Conservation (phyloP, 768 basidiomycete genomes). For the Calocybe cyanea region DNA sequence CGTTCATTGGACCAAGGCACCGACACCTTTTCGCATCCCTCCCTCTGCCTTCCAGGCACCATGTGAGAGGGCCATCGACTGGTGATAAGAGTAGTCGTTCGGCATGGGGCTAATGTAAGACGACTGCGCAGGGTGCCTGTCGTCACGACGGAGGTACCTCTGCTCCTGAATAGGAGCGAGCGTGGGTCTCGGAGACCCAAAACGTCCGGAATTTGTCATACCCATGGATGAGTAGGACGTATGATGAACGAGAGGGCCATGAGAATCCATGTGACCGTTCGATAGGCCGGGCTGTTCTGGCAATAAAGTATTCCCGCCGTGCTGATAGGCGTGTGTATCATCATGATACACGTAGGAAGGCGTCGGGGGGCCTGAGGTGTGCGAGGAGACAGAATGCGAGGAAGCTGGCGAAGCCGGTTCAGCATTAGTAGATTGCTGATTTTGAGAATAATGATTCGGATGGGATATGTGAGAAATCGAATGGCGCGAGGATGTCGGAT, state of each 20-base stretch:
- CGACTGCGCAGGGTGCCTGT: slow-evolving; percentile 22
- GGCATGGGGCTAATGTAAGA: slow-evolving; percentile 14
- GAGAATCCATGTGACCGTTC: slow-evolving; percentile 29
- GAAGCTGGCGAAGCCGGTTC: slow-evolving; percentile 50
- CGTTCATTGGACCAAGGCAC: slow-evolving; percentile 31
- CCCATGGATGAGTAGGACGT: slow-evolving; percentile 18
- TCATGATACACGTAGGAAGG: slow-evolving; percentile 48
- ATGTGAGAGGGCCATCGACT: slow-evolving; percentile 34
- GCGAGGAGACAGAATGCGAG: slow-evolving; percentile 28
- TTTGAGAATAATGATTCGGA: slow-evolving; percentile 41
- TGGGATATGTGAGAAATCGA: slow-evolving; percentile 61
- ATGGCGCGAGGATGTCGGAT: slow-evolving; percentile 44
- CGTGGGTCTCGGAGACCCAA: slow-evolving; percentile 50
- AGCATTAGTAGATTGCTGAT: slow-evolving; percentile 27
- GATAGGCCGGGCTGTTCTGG: slow-evolving; percentile 25
- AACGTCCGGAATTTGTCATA: slow-evolving; percentile 27
- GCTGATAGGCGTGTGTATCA: slow-evolving; percentile 38
- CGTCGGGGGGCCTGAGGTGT: slow-evolving; percentile 39
- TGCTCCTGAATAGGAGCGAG: slow-evolving; percentile 54
- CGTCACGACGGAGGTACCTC: slow-evolving; percentile 29
- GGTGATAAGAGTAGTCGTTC: slow-evolving; percentile 39
- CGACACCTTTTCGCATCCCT: slow-evolving; percentile 38
- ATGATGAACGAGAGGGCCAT: slow-evolving; percentile 17
- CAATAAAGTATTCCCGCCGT: slow-evolving; percentile 20
- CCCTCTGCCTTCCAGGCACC: slow-evolving; percentile 45